A percentile compares a stretch with the other conserved stretches of the same genome.
Evolutionary conservation across 164 flowering plant species (phyloP).

Genomic region (Vitis amurensis): DNA sequence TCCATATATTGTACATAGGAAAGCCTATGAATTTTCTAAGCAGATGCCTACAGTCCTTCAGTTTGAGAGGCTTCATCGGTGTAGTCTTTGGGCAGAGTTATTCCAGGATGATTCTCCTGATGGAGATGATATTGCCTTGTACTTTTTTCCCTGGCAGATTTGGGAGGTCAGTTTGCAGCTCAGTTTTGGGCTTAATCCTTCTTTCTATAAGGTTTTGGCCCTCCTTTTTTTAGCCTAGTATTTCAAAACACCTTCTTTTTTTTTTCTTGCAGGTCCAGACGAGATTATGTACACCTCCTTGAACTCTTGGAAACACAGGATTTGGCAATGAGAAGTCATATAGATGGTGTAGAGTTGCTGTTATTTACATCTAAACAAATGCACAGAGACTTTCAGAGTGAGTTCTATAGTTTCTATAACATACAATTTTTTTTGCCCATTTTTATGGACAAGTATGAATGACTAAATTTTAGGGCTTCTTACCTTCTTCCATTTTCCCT

Average conservation of each 20-base stretch:
- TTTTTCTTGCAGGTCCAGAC: constrained; percentile 10
- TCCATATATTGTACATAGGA: constrained; percentile 22
- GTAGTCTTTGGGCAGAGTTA: constrained; percentile 15
- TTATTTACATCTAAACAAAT: constrained; percentile 37
- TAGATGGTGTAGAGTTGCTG: constrained; percentile 39
- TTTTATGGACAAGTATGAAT: too few relatives aligned
- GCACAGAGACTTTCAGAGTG: constrained; percentile 24
- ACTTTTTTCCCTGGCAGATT: constrained; percentile 28
- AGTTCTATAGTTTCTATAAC: constrained; percentile 14
- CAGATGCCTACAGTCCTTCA: constrained; percentile 31
- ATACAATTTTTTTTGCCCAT: too few relatives aligned
- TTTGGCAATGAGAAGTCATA: constrained; percentile 20
- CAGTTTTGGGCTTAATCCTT: background rate
- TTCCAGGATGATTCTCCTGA: constrained; percentile 26
- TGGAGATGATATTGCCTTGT: constrained; percentile 27
- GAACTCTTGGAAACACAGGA: constrained; percentile 18
- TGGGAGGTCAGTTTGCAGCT: constrained; percentile 21
- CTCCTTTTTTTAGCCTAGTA: too few relatives aligned
- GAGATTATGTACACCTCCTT: constrained; percentile 13
- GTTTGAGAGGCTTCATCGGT: constrained; percentile 21
- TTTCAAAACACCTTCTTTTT: background rate
- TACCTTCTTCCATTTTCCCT: too few relatives aligned
- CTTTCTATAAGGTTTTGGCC: background rate
- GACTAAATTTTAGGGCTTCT: too few relatives aligned
- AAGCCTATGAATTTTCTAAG: constrained; percentile 26